Percentiles rank a stretch among this genome's conserved stretches.
Conservation (phyloP, 176 grass and related monocot genomes). For the Oryza coarctata region DNA sequence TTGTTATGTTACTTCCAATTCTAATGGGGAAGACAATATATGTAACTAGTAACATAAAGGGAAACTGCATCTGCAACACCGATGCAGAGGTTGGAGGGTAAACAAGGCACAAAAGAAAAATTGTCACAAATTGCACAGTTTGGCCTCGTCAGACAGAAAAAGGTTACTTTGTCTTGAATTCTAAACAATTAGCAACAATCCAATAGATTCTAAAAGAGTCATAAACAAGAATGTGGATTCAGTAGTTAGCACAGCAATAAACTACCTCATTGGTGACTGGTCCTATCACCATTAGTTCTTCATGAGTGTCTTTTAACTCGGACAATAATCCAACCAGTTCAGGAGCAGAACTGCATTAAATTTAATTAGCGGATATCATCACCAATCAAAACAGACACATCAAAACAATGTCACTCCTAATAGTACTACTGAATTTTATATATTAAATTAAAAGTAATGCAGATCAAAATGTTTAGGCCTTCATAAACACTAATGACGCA, state of each 20-base stretch:
- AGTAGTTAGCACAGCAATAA: conserved; percentile 22
- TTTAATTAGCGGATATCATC: conserved; percentile 22
- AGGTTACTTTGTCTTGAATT: no score
- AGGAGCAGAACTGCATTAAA: conserved; percentile 76
- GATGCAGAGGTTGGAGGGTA: no score
- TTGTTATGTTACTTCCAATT: no score
- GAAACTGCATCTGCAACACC: no score
- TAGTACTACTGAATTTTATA: neutral
- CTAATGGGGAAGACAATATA: no score
- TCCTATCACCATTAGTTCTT: conserved; percentile 60
- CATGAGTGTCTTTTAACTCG: conserved; percentile 69
- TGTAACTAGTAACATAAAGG: no score
- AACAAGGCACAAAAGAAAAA: no score
- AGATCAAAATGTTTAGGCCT: neutral
- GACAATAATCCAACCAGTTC: conserved; percentile 84
- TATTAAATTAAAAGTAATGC: conserved; percentile 14
- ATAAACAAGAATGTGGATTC: conserved; percentile 7
- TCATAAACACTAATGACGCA: neutral
- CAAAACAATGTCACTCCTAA: conserved; percentile 10
- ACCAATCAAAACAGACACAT: conserved; percentile 1
- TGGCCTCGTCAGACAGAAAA: neutral
- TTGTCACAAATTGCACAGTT: no score
- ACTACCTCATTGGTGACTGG: conserved; percentile 53
- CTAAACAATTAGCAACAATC: neutral
- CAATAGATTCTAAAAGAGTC: neutral